phyloP scores from a whole-genome alignment of 129 eudicot species.

The Scalesia atractyloides region DNA sequence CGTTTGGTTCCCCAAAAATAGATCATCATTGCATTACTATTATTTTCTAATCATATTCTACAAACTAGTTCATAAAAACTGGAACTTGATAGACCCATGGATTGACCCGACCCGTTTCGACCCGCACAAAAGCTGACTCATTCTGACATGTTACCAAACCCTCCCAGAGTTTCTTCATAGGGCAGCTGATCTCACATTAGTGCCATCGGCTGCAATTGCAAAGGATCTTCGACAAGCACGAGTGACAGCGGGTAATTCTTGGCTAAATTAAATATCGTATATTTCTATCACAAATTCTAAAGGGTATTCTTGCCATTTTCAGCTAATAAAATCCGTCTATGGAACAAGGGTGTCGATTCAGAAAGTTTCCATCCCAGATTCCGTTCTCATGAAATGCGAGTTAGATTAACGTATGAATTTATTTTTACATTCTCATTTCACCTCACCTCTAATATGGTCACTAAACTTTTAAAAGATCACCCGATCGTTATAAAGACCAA shows the following conservation, averaged over 20 bases:
- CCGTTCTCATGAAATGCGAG: slow-evolving; percentile 85
- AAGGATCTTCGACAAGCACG: slow-evolving; percentile 80
- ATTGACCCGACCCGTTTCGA: neutral
- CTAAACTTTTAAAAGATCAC: neutral
- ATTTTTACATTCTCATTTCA: neutral
- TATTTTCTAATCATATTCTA: neutral
- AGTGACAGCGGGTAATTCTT: slow-evolving; percentile 72
- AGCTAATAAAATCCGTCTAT: slow-evolving; percentile 85
- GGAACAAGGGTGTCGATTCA: slow-evolving; percentile 99
- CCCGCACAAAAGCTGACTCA: neutral
- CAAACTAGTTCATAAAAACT: neutral
- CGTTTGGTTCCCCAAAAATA: neutral
- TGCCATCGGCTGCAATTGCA: slow-evolving; percentile 96
- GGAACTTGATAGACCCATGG: neutral
- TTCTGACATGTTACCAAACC: neutral
- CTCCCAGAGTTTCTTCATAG: slow-evolving; percentile 83
- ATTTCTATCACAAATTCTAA: neutral
- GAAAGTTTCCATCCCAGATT: slow-evolving; percentile 91
- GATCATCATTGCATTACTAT: neutral
- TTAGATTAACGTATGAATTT: slow-evolving; percentile 60
- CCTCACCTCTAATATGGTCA: neutral
- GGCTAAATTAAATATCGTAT: slow-evolving; percentile 5
- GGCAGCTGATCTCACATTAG: slow-evolving; percentile 97
- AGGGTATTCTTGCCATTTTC: slow-evolving; percentile 20
- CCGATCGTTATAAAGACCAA: neutral